These are phyloP conservation scores for Penicillium bialowiezense DNA, from an alignment of 495 filamentous ascomycete genomes.

Conservation along the genomic window DNA sequence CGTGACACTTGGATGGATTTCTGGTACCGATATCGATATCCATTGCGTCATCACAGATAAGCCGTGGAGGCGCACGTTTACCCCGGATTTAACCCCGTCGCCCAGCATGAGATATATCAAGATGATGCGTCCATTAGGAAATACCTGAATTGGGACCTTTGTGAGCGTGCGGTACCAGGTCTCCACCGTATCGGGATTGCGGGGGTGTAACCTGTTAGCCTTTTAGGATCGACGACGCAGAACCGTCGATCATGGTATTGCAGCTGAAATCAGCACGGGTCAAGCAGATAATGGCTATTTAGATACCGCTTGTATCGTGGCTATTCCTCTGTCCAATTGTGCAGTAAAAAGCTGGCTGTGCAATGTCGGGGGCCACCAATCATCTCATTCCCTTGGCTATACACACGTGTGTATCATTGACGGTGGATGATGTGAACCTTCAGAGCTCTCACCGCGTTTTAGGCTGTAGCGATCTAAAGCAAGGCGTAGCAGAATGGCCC, in stretches of 20 bases:
- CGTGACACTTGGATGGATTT: too few species aligned
- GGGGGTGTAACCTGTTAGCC: conserved; percentile 1
- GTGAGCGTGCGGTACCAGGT: too few species aligned
- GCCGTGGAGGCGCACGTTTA: too few species aligned
- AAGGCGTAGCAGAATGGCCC: background rate
- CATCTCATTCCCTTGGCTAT: too few species aligned
- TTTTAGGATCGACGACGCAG: conserved; percentile 5
- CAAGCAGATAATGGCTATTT: background rate
- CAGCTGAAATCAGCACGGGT: background rate
- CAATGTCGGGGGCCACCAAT: conserved; percentile 5
- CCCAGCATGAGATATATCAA: too few species aligned
- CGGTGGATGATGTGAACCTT: too few species aligned
- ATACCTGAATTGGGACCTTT: too few species aligned
- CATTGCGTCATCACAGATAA: too few species aligned
- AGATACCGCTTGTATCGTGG: background rate
- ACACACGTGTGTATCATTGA: too few species aligned
- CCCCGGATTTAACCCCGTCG: too few species aligned
- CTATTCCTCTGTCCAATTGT: background rate
- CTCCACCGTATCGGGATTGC: conserved; percentile 3
- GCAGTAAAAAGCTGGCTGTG: conserved; percentile 6
- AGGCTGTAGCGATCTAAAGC: background rate
- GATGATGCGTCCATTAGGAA: too few species aligned
- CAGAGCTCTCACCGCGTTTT: background rate
- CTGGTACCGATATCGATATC: too few species aligned
- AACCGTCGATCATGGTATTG: conserved; percentile 6